Base-by-base conservation (phyloP, 192 early-diverging fungal species). In the Chytriomyces hyalinus region DNA sequence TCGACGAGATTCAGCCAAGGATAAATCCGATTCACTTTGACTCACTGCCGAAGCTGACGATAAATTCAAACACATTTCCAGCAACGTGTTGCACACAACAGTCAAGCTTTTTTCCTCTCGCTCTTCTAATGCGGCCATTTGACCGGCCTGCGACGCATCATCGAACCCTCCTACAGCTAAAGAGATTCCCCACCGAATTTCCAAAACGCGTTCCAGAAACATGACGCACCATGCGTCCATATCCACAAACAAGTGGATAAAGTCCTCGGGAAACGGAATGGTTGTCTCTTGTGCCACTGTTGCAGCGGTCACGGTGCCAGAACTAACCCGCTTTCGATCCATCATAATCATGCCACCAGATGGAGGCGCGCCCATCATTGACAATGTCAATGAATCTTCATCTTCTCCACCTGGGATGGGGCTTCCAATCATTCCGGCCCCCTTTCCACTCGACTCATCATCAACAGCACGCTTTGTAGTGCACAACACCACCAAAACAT, bases 191-290 rank as follows among this genome's bases (percentile, higher is more conserved):
- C 93, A 96, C 63, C 93, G 92, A 49, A 83, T 87, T 45, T 91
- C 89, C 51, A 94, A 88, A 0, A 97, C 89, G n/a, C 87, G 81
- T 81, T 99, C 96, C 17, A 99, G 79, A 67, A 97, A 99, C 9
- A 79, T 80, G 0, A 93, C 90, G 7, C 96, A 86, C 87, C 92
- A 94, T 5, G 90, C 85, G 0, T 93, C 92, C 63, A 91, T 86
- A 47, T 94, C 92, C 1, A 96, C 95, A 88, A 95, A 99, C 36
- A 97, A 81, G 51, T 92, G 92, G 86, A 95, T 91, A 53, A 97
- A 95, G n/a, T 82, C 80, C 50, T 84, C 82, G 10, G 85, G 81
- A 26, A 26, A 60, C 8, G 60, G 53, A 46, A 73, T 59, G 4
- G 24, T 43, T 24, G 46, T 70, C 15, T 17, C 50, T n/a, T 46